Base-by-base conservation (phyloP, 163 green algal genomes). In the Coccomyxa subellipsoidea region DNA sequence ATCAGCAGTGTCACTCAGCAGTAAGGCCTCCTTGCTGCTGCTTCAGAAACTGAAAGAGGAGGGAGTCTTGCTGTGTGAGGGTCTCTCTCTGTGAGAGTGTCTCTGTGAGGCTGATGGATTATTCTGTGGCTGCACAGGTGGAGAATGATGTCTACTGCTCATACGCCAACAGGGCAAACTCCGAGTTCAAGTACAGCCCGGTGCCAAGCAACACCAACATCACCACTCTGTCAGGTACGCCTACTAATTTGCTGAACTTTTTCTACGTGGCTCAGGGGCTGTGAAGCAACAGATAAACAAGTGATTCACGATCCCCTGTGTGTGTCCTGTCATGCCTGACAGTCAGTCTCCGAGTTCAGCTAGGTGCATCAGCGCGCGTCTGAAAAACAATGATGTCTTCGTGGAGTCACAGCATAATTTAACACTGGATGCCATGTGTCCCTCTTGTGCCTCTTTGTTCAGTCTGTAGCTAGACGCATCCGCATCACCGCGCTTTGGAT, bases 121-220 rank as follows among this genome's bases (percentile, higher is more conserved):
- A 8, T 23, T 59, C 4, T 12, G 21, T 12, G 1, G 4, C 47
- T 59, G 47, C 23, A 18, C 27, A 73, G 66, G 66, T 73, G 66
- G 66, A 73, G 66, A 73, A 73, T 23, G 66, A 73, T 73, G 66
- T 73, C 18, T 73, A 73, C 7, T 73, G 66, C 66, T 35, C 66
- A 73, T 73, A 73, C 32, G 66, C 66, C 21, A 73, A 73, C n/a
- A 32, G 66, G 29, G 66, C n/a, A 8, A 73, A 73, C 66, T 73
- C 27, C 4, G 66, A 73, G 27, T 32, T 34, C 27, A 73, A 73
- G 66, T 73, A 34, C 29, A 73, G 66, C 66, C 66, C 66, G 2
- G 66, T 73, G 66, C 66, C 66, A 0, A 32, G 29, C n/a, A 73
- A 34, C 66, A 73, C 66, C 1, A 34, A 73, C n/a, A 73, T 73